Conservation (phyloP, 2,329 filamentous ascomycete species). For the Phyllosticta paracitricarpa region DNA sequence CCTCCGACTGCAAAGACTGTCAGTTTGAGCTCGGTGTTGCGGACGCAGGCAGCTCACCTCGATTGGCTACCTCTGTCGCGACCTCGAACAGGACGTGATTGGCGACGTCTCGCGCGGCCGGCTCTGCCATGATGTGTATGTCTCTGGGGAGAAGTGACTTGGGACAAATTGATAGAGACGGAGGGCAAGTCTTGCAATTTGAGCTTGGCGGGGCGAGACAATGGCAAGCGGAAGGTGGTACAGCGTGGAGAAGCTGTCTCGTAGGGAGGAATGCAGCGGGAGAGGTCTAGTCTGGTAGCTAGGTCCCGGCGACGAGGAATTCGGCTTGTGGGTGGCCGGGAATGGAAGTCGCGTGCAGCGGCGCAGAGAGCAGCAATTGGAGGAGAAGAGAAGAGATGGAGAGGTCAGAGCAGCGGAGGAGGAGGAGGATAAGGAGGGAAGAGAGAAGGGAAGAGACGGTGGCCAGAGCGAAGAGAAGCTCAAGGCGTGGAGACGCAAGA, state of each 20-base stretch:
- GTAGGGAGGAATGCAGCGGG: constrained; percentile 1
- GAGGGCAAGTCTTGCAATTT: not conserved
- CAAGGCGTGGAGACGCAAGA: constrained; percentile 1
- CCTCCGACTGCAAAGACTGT: constrained; percentile 60
- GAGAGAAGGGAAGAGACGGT: not conserved
- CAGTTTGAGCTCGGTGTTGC: constrained; percentile 2
- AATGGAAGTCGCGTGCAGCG: not conserved
- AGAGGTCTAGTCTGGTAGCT: not conserved
- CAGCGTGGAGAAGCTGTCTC: not conserved
- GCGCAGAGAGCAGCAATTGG: not conserved
- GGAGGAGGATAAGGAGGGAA: not conserved
- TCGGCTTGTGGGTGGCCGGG: not conserved
- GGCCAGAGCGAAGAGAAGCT: not conserved
- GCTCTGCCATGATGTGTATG: constrained; percentile 1
- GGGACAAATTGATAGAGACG: not conserved
- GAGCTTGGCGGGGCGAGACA: not conserved
- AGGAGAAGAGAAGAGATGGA: not conserved
- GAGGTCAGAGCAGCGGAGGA: not conserved
- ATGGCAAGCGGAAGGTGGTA: constrained; percentile 1
- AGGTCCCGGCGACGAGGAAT: not conserved
- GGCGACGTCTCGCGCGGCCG: constrained; percentile 58
- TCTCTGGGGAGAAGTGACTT: not conserved
- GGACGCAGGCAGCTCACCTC: constrained; percentile 49
- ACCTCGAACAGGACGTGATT: constrained; percentile 96
- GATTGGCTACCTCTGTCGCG: constrained; percentile 93